Base-by-base conservation (phyloP, 2,329 filamentous ascomycete species). In the Trichoderma gracile region DNA sequence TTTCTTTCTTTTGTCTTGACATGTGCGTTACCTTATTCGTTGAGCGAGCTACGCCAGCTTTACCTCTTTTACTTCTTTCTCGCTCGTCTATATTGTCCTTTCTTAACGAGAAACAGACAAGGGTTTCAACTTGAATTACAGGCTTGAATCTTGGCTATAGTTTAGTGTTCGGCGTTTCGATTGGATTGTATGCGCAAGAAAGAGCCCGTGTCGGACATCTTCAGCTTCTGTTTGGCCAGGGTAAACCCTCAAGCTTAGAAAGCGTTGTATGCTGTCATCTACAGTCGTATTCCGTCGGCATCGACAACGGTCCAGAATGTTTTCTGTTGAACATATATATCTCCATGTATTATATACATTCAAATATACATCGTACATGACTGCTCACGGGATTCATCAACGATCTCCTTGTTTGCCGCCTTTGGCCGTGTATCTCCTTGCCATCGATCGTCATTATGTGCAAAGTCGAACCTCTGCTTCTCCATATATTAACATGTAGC, bases 91-190 rank as follows among this genome's bases (percentile, higher is more conserved):
- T 9, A 30, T 61, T 30, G 8, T 2, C 23, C 19, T 25, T 21
- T n/a, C 9, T 33, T 17, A 15, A 17, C n/a, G 43, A 25, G 40
- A 38, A 14, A 46, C 40, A 46, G 19, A 38, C 33, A 38, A 42
- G 57, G 57, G 5, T 15, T 10, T 30, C 27, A 27, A 25, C 25
- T 50, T 56, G 17, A 40, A 30, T 49, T 54, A 27, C 52, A 56
- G 42, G 30, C 33, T 56, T 43, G 47, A 30, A 33, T 64, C 38
- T 59, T 54, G 66, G 65, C 69, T 65, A 63, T 67, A 72, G 69
- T 71, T 71, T 33, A 23, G 10, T 19, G n/a, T 33, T 67, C 58
- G 72, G 73, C 73, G 73, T 73, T 73, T 69, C 45, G n/a, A 45
- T 17, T 38, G 40, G 33, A 3, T 46, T 52, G 46, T 42, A 23